Evolutionary conservation across 2,329 filamentous ascomycete species (phyloP), one percentile per base, ranked within the genome.

Genomic region (Corinectria fuckeliana): DNA sequence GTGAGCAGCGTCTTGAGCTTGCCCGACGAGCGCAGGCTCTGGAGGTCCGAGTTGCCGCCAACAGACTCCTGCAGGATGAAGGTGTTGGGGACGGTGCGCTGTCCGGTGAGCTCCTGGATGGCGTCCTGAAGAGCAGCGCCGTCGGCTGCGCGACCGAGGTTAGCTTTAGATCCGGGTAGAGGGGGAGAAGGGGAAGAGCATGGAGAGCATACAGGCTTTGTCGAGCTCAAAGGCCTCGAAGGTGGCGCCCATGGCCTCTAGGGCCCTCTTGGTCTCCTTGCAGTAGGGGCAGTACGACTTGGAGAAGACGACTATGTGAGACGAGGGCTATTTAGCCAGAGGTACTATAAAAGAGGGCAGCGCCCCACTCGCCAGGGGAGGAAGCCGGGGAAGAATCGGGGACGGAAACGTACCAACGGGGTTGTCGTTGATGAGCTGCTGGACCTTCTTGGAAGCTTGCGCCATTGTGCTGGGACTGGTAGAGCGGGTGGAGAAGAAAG

Each of bases 221-320:
- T 99, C 93, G 63, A 99, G 83, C 84, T 99, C 95, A 58, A 95
- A 81, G 56, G 85, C 75, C 72, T 85, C 87, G 78, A 86, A 93
- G 70, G 93, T 90, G 62, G 91, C 91, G 66, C 88, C 87, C 58
- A 88, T 69, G 58, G 87, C 81, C 72, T 83, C 85, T 69, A 99
- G 82, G 50, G 92, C 83, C 57, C 82, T 73, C 88, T 98, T 98
- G 69, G 90, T 88, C 60, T 88, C 83, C 58, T 80, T 84, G 85
- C 94, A 98, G 86, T 96, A 96, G 11, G 93, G 93, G 86, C 95
- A 99, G 82, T 92, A 97, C 14, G 90, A 92, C 83, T 99, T 99
- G 80, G 90, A 93, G 85, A 99, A 99, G 76, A 99, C 91, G 71
- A 95, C 91, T 91, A 50, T 5, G 30, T 18, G n/a, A 30, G 23